Base-by-base conservation (phyloP, 768 basidiomycete genomes). In the Mycena galericulata region DNA sequence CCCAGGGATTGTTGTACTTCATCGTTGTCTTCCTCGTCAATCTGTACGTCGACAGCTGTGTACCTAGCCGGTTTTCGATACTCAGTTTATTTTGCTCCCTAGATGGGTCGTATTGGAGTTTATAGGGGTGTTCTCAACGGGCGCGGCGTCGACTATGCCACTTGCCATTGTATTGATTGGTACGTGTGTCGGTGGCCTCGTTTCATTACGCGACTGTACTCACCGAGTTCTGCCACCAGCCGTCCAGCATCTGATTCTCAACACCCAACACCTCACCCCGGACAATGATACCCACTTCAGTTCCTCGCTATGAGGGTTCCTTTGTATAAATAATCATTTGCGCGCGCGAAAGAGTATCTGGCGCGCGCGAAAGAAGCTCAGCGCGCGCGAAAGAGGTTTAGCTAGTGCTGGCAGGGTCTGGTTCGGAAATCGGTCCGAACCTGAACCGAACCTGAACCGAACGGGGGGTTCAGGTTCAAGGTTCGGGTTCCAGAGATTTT, bases 11-110 rank as follows among this genome's bases (percentile, higher is more conserved):
- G 53, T 4, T 55, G 9, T 67, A 61, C 43, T 55, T 56, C 22
- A 17, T 61, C 10, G 53, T 61, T 24, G 57, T 60, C 11, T 67
- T 67, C 32, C 43, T 67, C 26, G 50, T 55, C 20, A 67, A 67
- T 38, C 29, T 67, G 65, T 67, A 45, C 22, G 65, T 20, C 36
- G 27, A 27, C n/a, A n/a, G n/a, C n/a, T n/a, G n/a, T n/a, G n/a
- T n/a, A n/a, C n/a, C n/a, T n/a, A n/a, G n/a, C n/a, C 43, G n/a
- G 43, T 8, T 20, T 27, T 11, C 20, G 27, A 26, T 24, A 47
- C 27, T 15, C 34, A 27, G 2, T 2, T 27, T 4, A 9, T 20
- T 6, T 6, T 22, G 8, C 22, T 14, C 27, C 32, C 18, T 11
- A 50, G 49, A 50, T 50, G 49, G 49, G 49, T 50, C 20, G 49